Conservation (phyloP, 2,329 filamentous ascomycete genomes). For the Paraconiothyrium sp. region DNA sequence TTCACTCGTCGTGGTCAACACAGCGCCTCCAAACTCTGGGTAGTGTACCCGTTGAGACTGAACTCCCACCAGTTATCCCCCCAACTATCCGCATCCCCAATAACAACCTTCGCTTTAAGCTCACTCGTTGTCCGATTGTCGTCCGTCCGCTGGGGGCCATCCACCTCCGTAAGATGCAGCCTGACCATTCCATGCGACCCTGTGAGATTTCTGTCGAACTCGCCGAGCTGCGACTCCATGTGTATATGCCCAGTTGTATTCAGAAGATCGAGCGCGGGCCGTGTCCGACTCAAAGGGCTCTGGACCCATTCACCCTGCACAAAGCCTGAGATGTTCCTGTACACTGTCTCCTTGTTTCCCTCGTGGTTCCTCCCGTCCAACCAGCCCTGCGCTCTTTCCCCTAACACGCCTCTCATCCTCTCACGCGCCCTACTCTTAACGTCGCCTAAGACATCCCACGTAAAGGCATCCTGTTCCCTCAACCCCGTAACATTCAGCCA, state of each 20-base stretch:
- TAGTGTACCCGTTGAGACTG: constrained; percentile 87
- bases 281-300: constrained; percentile 57
- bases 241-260: constrained; percentile 67
- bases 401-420: constrained; percentile 57
- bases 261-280: constrained; percentile 56
- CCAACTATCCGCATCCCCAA: constrained; percentile 75
- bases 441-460: constrained; percentile 75
- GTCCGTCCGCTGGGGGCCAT: constrained; percentile 45
- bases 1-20: constrained; percentile 90
- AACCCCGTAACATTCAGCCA: constrained; percentile 76
- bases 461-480: constrained; percentile 75
- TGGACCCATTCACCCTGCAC: constrained; percentile 80
- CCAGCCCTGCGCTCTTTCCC: constrained; percentile 41
- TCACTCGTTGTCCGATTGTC: constrained; percentile 65
- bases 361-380: constrained; percentile 50
- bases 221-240: constrained; percentile 70
- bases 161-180: constrained; percentile 70
- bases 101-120: constrained; percentile 73
- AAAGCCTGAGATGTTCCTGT: constrained; percentile 80
- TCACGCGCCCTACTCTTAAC: constrained; percentile 73
- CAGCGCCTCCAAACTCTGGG: constrained; percentile 77
- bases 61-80: constrained; percentile 80
- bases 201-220: constrained; percentile 84
- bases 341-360: constrained; percentile 62
- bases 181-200: constrained; percentile 72